A percentile compares a stretch with the other conserved stretches of the same genome.
These are phyloP conservation scores for Myxozyma geophila DNA, from an alignment of 805 yeast species.

Conservation along the genomic window DNA sequence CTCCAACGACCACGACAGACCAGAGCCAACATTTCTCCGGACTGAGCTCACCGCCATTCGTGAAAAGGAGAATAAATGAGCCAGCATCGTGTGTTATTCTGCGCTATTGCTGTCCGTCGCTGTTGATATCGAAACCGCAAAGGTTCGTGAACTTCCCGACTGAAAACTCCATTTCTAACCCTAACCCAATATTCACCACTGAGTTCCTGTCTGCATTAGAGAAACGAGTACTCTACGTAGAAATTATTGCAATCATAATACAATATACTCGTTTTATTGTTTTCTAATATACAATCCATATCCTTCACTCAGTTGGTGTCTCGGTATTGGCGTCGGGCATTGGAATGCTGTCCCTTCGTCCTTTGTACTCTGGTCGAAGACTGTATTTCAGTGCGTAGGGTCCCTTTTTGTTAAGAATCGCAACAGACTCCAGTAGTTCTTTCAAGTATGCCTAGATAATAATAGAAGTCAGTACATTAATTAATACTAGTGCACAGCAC, in stretches of 20 bases:
- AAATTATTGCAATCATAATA: no score
- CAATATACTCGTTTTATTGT: background rate
- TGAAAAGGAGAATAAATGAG: slow-evolving; percentile 17
- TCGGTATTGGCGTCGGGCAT: background rate
- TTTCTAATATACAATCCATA: slow-evolving; percentile 1
- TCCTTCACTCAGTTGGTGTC: slow-evolving; percentile 2
- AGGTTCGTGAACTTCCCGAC: no score
- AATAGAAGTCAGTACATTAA: background rate
- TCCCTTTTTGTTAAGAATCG: slow-evolving; percentile 87
- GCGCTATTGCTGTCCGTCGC: background rate
- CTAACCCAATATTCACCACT: background rate
- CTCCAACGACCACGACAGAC: slow-evolving; percentile 27
- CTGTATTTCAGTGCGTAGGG: slow-evolving; percentile 94
- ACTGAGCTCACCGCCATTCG: slow-evolving; percentile 9
- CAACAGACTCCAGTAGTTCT: slow-evolving; percentile 88
- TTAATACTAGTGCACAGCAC: background rate
- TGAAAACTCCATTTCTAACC: no score
- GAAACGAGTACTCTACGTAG: no score
- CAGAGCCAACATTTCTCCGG: slow-evolving; percentile 15
- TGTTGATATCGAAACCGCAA: no score
- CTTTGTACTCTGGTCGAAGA: slow-evolving; percentile 86
- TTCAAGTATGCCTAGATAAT: slow-evolving; percentile 64
- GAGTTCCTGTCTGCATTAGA: no score
- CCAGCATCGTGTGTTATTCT: slow-evolving; percentile 7
- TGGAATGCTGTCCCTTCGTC: slow-evolving; percentile 8